These are phyloP conservation scores for Nyssa sinensis DNA, from an alignment of 148 eudicot genomes.

Conservation along the genomic window DNA sequence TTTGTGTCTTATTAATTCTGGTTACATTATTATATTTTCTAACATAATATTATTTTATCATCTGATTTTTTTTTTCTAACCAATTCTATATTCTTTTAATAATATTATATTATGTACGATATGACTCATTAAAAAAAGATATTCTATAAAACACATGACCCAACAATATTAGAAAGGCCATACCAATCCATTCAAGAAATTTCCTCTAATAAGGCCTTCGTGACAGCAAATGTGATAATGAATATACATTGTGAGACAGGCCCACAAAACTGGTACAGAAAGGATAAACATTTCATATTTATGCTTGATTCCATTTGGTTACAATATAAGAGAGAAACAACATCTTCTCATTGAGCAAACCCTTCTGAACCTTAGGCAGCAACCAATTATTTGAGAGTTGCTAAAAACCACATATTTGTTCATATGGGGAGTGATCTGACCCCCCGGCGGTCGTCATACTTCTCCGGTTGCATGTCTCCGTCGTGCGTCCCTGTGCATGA, in stretches of 20 bases:
- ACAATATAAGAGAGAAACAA: not conserved
- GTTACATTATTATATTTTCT: too few relatives aligned
- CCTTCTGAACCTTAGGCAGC: not conserved
- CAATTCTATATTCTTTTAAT: too few relatives aligned
- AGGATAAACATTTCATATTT: not conserved
- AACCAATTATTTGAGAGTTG: not conserved
- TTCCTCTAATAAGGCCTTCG: not conserved
- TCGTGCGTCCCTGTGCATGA: slow-evolving; percentile 61
- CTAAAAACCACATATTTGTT: not conserved
- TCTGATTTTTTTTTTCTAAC: too few relatives aligned
- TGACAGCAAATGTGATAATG: slow-evolving; percentile 3
- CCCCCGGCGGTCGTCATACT: slow-evolving; percentile 37
- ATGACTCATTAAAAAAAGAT: too few relatives aligned
- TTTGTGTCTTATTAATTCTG: too few relatives aligned
- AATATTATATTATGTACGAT: too few relatives aligned
- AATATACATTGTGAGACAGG: slow-evolving; percentile 2
- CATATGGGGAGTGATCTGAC: slow-evolving; percentile 14
- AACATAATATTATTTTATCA: too few relatives aligned
- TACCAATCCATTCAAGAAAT: too few relatives aligned
- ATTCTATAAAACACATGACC: not conserved
- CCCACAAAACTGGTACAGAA: slow-evolving; percentile 6
- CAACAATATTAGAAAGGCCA: too few relatives aligned
- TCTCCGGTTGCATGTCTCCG: slow-evolving; percentile 67
- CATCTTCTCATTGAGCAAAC: not conserved
- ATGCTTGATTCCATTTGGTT: not conserved